Evolutionary conservation across 225 moss, liverwort and hornwort species (phyloP).

Genomic region (Bryoerythrophyllum caledonicum): DNA sequence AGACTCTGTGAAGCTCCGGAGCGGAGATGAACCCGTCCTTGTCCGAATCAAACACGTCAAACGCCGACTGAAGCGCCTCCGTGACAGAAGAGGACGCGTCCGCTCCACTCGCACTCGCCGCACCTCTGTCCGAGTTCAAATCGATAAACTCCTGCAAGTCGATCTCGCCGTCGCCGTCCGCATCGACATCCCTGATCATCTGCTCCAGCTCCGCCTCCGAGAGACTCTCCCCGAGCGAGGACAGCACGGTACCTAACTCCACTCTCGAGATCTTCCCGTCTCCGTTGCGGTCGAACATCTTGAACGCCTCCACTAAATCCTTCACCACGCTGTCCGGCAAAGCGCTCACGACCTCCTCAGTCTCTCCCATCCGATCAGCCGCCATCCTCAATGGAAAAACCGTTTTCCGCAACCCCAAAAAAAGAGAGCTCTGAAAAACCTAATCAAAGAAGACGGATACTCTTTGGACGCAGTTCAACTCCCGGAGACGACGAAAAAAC

Average conservation of each 20-base stretch:
- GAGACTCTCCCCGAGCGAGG: constrained; percentile 36
- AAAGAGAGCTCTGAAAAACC: background rate
- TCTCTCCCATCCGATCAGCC: background rate
- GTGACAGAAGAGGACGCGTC: background rate
- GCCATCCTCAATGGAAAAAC: background rate
- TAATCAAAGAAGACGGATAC: background rate
- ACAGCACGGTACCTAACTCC: constrained; percentile 51
- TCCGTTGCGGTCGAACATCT: constrained; percentile 45
- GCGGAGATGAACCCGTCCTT: constrained; percentile 56
- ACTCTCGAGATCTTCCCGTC: constrained; percentile 52
- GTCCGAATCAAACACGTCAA: constrained; percentile 61
- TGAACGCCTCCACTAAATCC: constrained; percentile 47
- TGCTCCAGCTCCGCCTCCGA: constrained; percentile 44
- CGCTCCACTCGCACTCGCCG: background rate
- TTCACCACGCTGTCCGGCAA: constrained; percentile 10
- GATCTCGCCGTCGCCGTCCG: constrained; percentile 52
- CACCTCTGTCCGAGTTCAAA: constrained; percentile 22
- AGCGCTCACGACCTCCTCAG: constrained; percentile 13
- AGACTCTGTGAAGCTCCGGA: constrained; percentile 48
- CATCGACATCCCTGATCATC: constrained; percentile 50
- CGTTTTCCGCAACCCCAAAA: background rate
- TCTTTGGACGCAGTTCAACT: background rate
- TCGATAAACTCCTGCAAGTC: constrained; percentile 50
- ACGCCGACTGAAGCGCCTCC: constrained; percentile 53
- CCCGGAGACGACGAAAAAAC: background rate